A percentile compares a stretch with the other conserved stretches of the same genome.
Evolutionary conservation across 1,284 basidiomycete genomes (phyloP).

Genomic region (Puccinia hordei): DNA sequence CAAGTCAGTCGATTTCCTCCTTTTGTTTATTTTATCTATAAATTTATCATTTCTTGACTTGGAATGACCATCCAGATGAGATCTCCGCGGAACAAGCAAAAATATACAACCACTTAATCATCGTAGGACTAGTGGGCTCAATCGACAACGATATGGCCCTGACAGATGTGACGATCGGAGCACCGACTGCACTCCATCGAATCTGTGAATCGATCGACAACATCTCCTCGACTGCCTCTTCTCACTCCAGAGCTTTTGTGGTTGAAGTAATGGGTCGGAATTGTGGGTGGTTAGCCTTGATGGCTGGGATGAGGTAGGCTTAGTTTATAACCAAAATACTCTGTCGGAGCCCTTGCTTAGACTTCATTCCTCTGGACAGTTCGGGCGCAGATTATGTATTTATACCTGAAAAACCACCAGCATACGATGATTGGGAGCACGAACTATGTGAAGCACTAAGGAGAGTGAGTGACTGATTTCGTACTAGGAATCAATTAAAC

Average conservation of each 20-base stretch:
- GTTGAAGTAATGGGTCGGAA: conserved; percentile 98
- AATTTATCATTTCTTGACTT: not conserved
- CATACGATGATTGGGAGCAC: conserved; percentile 78
- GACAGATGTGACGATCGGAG: conserved; percentile 96
- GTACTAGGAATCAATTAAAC: no score
- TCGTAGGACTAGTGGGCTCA: conserved; percentile 94
- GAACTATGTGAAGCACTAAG: conserved; percentile 87
- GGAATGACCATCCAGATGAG: conserved; percentile 62
- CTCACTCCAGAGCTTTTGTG: conserved; percentile 96
- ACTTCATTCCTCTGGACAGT: conserved; percentile 60
- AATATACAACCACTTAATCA: conserved; percentile 79
- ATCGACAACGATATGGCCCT: conserved; percentile 99
- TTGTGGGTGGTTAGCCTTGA: conserved; percentile 93
- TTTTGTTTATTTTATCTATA: not conserved
- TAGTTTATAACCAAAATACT: not conserved
- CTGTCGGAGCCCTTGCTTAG: not conserved
- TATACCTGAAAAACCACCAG: conserved; percentile 89
- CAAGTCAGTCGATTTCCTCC: conserved; percentile 62
- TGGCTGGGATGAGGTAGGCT: conserved; percentile 79
- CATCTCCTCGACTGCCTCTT: conserved; percentile 93
- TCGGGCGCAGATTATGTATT: conserved; percentile 96
- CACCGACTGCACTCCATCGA: conserved; percentile 87
- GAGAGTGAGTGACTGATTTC: conserved; percentile 63
- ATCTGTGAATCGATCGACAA: conserved; percentile 98
- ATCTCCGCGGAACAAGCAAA: conserved; percentile 76